Evolutionary conservation across 2,329 filamentous ascomycete genomes (phyloP).

Genomic region (Botrytis paeoniae): DNA sequence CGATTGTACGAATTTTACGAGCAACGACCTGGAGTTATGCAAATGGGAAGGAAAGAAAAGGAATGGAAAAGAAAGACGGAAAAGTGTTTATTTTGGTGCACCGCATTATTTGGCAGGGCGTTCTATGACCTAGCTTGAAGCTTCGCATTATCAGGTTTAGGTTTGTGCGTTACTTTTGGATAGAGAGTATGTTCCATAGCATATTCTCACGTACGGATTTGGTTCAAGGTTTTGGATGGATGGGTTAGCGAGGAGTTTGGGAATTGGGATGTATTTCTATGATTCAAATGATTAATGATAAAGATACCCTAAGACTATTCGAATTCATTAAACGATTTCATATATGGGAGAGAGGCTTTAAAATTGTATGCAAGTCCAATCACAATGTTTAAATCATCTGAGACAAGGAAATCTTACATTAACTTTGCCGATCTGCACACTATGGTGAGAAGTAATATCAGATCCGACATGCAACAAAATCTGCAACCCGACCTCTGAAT

Average conservation of each 20-base stretch:
- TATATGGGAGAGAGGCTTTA: neutral
- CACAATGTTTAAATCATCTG: neutral
- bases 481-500: neutral
- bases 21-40: neutral
- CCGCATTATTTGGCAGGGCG: neutral
- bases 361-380: neutral
- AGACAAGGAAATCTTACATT: neutral
- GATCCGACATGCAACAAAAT: neutral
- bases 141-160: neutral
- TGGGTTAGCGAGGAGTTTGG: neutral
- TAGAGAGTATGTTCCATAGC: neutral
- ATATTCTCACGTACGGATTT: neutral
- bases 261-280: neutral
- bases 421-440: neutral
- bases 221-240: neutral
- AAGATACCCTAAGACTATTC: neutral
- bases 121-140: neutral
- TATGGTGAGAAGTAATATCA: neutral
- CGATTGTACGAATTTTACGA: neutral
- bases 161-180: neutral
- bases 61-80: neutral
- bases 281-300: neutral
- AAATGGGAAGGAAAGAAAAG: neutral
- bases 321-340: neutral
- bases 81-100: neutral